phyloP scores from a whole-genome alignment of 2,329 filamentous ascomycete genomes.

The Aspergillus puulaauensis region DNA sequence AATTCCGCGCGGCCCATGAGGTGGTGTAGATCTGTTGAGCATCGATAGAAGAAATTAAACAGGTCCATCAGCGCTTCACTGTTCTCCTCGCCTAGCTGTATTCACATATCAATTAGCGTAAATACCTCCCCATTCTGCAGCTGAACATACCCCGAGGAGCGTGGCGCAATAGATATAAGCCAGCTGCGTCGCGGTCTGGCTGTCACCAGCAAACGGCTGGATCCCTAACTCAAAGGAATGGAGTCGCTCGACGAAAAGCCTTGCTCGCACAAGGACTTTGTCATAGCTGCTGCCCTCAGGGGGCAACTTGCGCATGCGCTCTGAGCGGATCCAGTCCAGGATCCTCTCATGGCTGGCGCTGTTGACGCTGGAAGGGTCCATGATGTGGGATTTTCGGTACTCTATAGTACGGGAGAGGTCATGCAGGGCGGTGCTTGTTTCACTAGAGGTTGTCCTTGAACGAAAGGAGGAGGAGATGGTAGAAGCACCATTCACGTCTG shows the following conservation, averaged over 20 bases:
- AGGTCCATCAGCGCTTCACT: slow-evolving; percentile 48
- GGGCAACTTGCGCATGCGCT: slow-evolving; percentile 41
- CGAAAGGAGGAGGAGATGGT: not conserved
- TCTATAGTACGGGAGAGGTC: slow-evolving; percentile 11
- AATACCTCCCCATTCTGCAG: accelerated
- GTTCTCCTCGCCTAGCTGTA: slow-evolving; percentile 49
- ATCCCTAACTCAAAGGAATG: slow-evolving; percentile 38
- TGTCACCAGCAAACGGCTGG: slow-evolving; percentile 36
- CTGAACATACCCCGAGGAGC: slow-evolving; percentile 46
- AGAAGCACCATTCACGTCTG: not conserved
- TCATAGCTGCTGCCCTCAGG: slow-evolving; percentile 43
- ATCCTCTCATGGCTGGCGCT: slow-evolving; percentile 13
- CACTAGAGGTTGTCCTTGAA: no score
- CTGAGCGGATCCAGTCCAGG: slow-evolving; percentile 37
- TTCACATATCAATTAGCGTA: not conserved
- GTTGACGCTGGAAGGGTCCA: slow-evolving; percentile 5
- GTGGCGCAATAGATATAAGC: slow-evolving; percentile 50
- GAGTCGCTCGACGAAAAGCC: slow-evolving; percentile 39
- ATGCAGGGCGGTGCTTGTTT: not conserved
- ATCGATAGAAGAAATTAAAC: slow-evolving; percentile 54
- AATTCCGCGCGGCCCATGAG: slow-evolving; percentile 49
- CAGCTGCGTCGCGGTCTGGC: slow-evolving; percentile 45
- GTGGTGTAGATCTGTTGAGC: slow-evolving; percentile 41
- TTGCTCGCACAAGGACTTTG: slow-evolving; percentile 40
- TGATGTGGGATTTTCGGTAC: slow-evolving; percentile 6